Conservation (phyloP, 2,329 filamentous ascomycete genomes). For the Penicillium paneum region DNA sequence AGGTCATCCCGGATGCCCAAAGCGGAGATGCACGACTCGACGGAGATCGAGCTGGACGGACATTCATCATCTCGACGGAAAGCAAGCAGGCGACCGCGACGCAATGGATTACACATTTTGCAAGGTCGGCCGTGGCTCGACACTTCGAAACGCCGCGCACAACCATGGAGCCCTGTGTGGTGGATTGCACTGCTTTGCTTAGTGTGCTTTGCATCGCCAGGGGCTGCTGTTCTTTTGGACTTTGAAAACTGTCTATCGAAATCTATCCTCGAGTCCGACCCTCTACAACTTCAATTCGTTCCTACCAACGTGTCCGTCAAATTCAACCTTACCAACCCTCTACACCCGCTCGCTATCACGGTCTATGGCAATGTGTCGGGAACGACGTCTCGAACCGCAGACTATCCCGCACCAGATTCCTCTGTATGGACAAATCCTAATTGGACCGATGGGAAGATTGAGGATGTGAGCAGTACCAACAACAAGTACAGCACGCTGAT, state of each 20-base stretch:
- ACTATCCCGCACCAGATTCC: conserved; percentile 59
- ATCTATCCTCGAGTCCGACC: conserved; percentile 56
- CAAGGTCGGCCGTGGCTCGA: conserved; percentile 22
- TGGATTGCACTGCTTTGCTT: conserved; percentile 25
- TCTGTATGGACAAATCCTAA: conserved; percentile 61
- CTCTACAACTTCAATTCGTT: conserved; percentile 71
- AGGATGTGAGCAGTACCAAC: conserved; percentile 56
- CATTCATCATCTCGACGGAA: conserved; percentile 2
- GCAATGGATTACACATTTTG: conserved; percentile 6
- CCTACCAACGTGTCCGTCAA: conserved; percentile 70
- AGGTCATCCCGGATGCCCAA: conserved; percentile 37
- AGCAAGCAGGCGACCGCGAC: conserved; percentile 7
- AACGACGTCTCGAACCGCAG: conserved; percentile 48
- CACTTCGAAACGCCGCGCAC: conserved; percentile 20
- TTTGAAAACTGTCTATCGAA: conserved; percentile 79
- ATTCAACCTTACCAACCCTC: conserved; percentile 62
- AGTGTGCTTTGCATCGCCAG: conserved; percentile 37
- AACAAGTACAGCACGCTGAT: conserved; percentile 71
- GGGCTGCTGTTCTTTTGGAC: conserved; percentile 63
- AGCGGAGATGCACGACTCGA: conserved; percentile 33
- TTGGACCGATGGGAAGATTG: conserved; percentile 71
- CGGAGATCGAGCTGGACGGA: conserved; percentile 15
- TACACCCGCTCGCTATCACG: conserved; percentile 69
- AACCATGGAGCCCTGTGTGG: conserved; percentile 6
- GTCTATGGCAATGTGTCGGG: conserved; percentile 92